These are phyloP conservation scores for Teunomyces barrocoloradensis DNA, from an alignment of 805 yeast genomes.

Conservation along the genomic window DNA sequence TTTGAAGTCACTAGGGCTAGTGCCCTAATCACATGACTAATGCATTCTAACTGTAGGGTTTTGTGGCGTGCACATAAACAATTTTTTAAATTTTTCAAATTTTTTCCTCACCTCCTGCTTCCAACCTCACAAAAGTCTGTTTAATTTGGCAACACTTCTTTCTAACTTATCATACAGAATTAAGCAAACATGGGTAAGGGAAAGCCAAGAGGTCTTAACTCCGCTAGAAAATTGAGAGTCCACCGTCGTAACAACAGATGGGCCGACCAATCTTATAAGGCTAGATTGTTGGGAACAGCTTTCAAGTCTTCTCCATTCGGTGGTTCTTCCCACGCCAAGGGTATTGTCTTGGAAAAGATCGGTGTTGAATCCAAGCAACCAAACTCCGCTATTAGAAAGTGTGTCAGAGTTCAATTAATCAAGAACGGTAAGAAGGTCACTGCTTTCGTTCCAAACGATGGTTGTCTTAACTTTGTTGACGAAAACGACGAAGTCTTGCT, in stretches of 20 bases:
- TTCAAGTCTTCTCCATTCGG: constrained; percentile 99
- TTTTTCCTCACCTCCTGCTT: constrained; percentile 4
- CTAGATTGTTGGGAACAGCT: constrained; percentile 99
- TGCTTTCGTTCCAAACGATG: constrained; percentile 99
- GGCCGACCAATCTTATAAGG: constrained; percentile 98
- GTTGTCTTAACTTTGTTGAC: constrained; percentile 99
- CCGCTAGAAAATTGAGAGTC: constrained; percentile 99
- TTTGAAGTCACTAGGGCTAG: not conserved
- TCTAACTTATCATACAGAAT: constrained; percentile 10
- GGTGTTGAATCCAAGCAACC: constrained; percentile 99
- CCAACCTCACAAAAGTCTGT: constrained; percentile 4
- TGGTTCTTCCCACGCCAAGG: constrained; percentile 99
- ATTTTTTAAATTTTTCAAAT: constrained; percentile 6
- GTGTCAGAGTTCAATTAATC: constrained; percentile 99
- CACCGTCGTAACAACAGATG: constrained; percentile 99
- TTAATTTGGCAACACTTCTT: constrained; percentile 6
- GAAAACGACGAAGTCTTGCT: constrained; percentile 99
- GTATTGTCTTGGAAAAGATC: constrained; percentile 98
- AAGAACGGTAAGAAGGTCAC: constrained; percentile 99
- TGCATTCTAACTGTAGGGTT: not conserved
- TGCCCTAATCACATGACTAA: not conserved
- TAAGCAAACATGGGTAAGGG: constrained; percentile 90
- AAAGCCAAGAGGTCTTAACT: constrained; percentile 99
- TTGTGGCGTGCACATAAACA: not conserved
- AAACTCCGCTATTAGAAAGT: constrained; percentile 99